phyloP scores from a whole-genome alignment of 2,329 filamentous ascomycete genomes.

The Penicillium sp. region DNA sequence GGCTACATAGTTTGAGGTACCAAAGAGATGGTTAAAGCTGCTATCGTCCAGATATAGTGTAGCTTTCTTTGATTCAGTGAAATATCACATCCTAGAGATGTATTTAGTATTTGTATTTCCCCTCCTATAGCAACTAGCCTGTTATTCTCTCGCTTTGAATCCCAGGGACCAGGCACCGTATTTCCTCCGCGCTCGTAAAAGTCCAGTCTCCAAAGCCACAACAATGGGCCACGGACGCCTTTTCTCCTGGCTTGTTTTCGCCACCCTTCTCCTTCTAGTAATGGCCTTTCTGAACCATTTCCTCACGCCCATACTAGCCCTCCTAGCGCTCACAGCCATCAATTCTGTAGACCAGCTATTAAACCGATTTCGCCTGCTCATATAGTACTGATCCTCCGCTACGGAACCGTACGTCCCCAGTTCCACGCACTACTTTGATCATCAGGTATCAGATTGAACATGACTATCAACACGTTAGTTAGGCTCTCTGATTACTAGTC shows the following conservation, averaged over 20 bases:
- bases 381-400: background rate
- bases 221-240: background rate
- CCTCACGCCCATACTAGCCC: background rate
- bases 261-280: background rate
- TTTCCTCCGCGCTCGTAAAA: background rate
- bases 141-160: background rate
- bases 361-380: background rate
- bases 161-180: background rate
- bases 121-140: background rate
- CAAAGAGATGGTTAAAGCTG: background rate
- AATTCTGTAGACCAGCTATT: background rate
- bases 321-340: background rate
- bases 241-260: background rate
- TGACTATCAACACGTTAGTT: conserved; percentile 1
- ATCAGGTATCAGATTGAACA: conserved; percentile 8
- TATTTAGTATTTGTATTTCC: background rate
- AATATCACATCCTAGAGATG: background rate
- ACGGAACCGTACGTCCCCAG: conserved; percentile 5
- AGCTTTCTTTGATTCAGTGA: background rate
- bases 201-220: background rate
- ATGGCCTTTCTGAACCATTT: background rate
- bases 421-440: conserved; percentile 8
- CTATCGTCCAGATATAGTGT: background rate
- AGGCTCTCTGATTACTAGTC: too few species aligned
- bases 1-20: background rate